Conservation (phyloP, 2,329 filamentous ascomycete species). For the Hypoxylon sp. region DNA sequence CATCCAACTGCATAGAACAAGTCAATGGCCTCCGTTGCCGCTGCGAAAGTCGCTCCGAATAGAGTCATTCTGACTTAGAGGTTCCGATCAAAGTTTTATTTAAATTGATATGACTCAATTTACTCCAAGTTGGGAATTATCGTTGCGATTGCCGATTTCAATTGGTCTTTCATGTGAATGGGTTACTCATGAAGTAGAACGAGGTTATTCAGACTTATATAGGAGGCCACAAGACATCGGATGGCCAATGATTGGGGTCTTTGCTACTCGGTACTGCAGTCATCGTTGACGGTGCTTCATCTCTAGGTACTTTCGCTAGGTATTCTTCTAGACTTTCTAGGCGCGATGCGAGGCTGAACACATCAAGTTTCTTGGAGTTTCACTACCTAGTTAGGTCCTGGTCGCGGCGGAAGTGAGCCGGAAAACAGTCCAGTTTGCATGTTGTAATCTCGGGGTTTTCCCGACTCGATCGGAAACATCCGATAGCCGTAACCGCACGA, state of each 20-base stretch:
- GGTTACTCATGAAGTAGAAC: background rate
- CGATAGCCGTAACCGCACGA: too few relatives aligned
- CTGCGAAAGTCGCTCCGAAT: constrained; percentile 36
- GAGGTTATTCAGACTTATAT: background rate
- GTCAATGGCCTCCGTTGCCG: constrained; percentile 42
- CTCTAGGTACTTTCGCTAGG: background rate
- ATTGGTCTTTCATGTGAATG: background rate
- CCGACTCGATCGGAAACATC: too few relatives aligned
- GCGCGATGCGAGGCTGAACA: background rate
- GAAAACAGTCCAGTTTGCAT: too few relatives aligned
- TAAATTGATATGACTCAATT: constrained; percentile 1
- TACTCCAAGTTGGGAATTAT: background rate
- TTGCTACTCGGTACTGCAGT: background rate
- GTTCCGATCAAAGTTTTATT: background rate
- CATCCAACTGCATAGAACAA: constrained; percentile 28
- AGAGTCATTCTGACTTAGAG: constrained; percentile 18
- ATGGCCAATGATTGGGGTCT: too few relatives aligned
- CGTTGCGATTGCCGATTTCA: background rate
- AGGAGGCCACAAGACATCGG: background rate
- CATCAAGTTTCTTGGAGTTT: background rate
- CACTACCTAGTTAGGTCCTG: background rate
- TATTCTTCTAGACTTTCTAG: background rate
- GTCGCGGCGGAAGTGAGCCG: background rate
- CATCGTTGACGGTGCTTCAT: background rate
- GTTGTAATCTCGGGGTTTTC: too few relatives aligned